Conservation (phyloP, 495 filamentous ascomycete genomes). For the Penicillium parvum region DNA sequence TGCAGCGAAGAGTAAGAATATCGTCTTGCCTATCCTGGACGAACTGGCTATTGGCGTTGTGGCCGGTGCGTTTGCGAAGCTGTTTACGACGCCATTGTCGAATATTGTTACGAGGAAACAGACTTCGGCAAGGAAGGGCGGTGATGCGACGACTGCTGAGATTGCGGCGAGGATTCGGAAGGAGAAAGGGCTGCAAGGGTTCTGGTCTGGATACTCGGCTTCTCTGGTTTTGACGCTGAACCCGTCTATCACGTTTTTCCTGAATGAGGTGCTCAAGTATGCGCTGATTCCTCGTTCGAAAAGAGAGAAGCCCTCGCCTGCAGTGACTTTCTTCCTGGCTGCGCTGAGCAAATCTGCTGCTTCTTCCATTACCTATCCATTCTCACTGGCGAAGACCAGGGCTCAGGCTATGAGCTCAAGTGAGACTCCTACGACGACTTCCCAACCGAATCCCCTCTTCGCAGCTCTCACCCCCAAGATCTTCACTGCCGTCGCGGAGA, state of each 20-base stretch:
- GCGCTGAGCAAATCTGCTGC: constrained; percentile 78
- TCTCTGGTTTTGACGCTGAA: constrained; percentile 78
- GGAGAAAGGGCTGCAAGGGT: constrained; percentile 71
- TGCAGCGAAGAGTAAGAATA: constrained; percentile 39
- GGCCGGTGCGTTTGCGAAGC: constrained; percentile 71
- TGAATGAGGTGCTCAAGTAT: constrained; percentile 68
- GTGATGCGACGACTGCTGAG: constrained; percentile 37
- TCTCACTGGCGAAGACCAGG: constrained; percentile 76
- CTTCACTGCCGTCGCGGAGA: constrained; percentile 57
- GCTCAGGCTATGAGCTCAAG: constrained; percentile 55
- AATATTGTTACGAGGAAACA: constrained; percentile 84
- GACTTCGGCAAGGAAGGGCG: constrained; percentile 46
- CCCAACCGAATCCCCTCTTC: constrained; percentile 8
- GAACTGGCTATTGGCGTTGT: constrained; percentile 73
- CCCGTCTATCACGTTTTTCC: constrained; percentile 79
- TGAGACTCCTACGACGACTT: neutral
- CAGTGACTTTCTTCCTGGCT: constrained; percentile 66
- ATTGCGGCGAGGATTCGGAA: constrained; percentile 59
- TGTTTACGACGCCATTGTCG: constrained; percentile 75
- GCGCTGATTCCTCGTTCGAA: constrained; percentile 46
- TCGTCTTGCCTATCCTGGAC: constrained; percentile 58
- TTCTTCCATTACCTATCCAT: constrained; percentile 77
- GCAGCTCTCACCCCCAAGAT: constrained; percentile 46
- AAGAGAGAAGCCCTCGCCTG: constrained; percentile 50
- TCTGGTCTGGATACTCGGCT: constrained; percentile 91